Evolutionary conservation across 805 yeast genomes (phyloP), one percentile per base, ranked within the genome.

Genomic region (Ogataea neopini): DNA sequence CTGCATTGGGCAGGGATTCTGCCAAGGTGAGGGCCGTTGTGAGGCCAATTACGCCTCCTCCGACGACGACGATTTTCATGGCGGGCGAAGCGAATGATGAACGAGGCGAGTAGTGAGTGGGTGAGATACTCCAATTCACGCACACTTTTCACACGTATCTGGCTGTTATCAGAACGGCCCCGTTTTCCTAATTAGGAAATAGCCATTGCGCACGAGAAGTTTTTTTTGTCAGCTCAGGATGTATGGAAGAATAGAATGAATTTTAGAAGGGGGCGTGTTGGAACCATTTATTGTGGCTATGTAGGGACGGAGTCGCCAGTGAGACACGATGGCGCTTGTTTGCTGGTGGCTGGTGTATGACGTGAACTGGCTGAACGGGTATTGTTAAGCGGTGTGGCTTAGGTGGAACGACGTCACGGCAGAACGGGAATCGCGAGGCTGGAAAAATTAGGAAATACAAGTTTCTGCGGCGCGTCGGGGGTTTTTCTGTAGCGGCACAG

Each of bases 11-110:
- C 57, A 64, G 20, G 20, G 45, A 32, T 53, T 54, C 46, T 1
- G 70, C 69, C n/a, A 81, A 43, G 9, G 43, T 40, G 28, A 69
- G 55, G 1, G 84, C 82, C 6, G 76, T 63, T 1, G 83, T 78
- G n/a, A 79, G 63, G 2, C 84, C 84, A 8, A 76, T 66, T 13
- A 78, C 80, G 13, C 81, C 81, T 8, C 79, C 79, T n/a, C 78
- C 84, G 15, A 78, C 78, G 30, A 80, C 70, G 2, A 76, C 66
- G 8, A 76, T 62, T 26, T 44, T 46, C 47, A 44, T 50, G 3
- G 17, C 4, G 17, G 14, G 13, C 17, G 23, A 10, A 13, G 35
- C 23, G 15, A 10, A 5, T n/a, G n/a, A n/a, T n/a, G n/a, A n/a
- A n/a, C n/a, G 36, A 7, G 19, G 18, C 15, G 34, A n/a, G 13